Conservation (phyloP, 176 grass and related monocot species). For the Avena eriantha region DNA sequence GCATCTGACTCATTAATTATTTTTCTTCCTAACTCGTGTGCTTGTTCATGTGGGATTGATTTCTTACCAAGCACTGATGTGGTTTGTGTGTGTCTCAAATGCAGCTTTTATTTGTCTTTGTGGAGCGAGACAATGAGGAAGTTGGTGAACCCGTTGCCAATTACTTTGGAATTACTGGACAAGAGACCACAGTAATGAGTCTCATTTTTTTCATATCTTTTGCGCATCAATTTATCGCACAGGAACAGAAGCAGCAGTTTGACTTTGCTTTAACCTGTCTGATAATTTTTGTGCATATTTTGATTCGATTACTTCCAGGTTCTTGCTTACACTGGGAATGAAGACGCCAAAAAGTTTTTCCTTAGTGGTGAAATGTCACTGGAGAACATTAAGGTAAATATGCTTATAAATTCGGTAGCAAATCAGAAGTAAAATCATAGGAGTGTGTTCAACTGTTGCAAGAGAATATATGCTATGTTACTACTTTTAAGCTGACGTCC, state of each 20-base stretch:
- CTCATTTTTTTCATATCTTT: neutral
- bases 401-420: neutral
- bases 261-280: neutral
- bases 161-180: slow-evolving; percentile 82
- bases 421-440: neutral
- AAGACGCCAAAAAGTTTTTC: slow-evolving; percentile 79
- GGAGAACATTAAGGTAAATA: slow-evolving; percentile 66
- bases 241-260: neutral
- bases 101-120: slow-evolving; percentile 91
- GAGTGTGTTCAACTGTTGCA: neutral
- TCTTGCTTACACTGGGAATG: slow-evolving; percentile 91
- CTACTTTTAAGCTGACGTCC: neutral
- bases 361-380: slow-evolving; percentile 68
- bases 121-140: slow-evolving; percentile 75
- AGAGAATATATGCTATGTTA: neutral
- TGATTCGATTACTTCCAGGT: slow-evolving; percentile 50
- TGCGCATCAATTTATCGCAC: neutral
- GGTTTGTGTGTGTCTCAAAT: slow-evolving; percentile 14
- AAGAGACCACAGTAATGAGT: slow-evolving; percentile 64
- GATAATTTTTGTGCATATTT: neutral
- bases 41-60: neutral
- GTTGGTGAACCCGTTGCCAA: slow-evolving; percentile 81
- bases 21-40: neutral
- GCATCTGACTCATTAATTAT: neutral
- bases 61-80: slow-evolving; percentile 13